Percentiles rank a stretch among this genome's conserved stretches.
phyloP scores from a whole-genome alignment of 192 early-diverging fungal genomes.

The Coemansia sp. region DNA sequence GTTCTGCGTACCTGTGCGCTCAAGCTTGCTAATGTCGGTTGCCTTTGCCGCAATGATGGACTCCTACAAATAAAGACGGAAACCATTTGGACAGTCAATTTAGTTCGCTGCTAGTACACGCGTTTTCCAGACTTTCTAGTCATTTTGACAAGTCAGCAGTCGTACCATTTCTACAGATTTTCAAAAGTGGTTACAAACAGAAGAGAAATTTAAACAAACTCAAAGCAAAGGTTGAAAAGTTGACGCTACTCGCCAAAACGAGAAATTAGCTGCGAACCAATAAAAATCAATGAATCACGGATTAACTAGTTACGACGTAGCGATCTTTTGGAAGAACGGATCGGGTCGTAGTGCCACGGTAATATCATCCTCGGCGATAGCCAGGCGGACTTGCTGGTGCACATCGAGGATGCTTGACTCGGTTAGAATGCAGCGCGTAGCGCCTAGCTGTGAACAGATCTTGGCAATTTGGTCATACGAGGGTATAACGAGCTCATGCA shows the following conservation, averaged over 20 bases:
- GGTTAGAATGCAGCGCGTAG: slow-evolving; percentile 60
- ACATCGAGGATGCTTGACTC: slow-evolving; percentile 70
- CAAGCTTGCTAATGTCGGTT: slow-evolving; percentile 49
- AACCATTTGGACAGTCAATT: neutral
- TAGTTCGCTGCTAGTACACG: neutral
- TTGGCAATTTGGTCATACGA: slow-evolving; percentile 60
- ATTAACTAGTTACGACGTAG: slow-evolving; percentile 19
- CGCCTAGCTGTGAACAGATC: slow-evolving; percentile 66
- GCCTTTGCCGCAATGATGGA: slow-evolving; percentile 52
- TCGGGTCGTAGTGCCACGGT: slow-evolving; percentile 70
- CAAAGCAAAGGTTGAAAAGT: neutral
- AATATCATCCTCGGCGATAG: slow-evolving; percentile 77
- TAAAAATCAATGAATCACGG: neutral
- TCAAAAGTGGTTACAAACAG: neutral
- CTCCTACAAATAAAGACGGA: slow-evolving; percentile 27
- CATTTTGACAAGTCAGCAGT: neutral
- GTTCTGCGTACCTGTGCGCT: slow-evolving; percentile 45
- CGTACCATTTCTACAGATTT: neutral
- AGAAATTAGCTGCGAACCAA: neutral
- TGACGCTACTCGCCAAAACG: neutral
- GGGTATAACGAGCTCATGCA: slow-evolving; percentile 62
- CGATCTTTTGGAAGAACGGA: slow-evolving; percentile 58
- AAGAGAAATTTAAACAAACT: neutral
- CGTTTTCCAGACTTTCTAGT: neutral
- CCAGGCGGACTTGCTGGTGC: slow-evolving; percentile 66